Evolutionary conservation across 2,329 filamentous ascomycete genomes (phyloP).

Genomic region (Aspergillus sp.): DNA sequence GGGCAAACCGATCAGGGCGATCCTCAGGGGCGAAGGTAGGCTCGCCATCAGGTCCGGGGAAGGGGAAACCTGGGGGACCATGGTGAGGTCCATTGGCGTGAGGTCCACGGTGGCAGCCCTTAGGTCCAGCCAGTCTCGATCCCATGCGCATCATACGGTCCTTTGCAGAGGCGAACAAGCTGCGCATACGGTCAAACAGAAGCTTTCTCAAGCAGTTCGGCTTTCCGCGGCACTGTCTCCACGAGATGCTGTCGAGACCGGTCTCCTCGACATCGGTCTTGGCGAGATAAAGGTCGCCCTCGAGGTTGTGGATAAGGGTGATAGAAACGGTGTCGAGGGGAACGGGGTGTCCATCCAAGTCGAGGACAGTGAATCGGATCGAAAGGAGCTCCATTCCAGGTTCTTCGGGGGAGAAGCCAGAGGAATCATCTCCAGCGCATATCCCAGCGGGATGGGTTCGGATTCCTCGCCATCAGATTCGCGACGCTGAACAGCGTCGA

Average conservation of each 20-base stretch:
- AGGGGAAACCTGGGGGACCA: neutral
- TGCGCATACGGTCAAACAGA: constrained; percentile 34
- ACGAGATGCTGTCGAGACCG: constrained; percentile 31
- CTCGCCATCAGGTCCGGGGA: constrained; percentile 5
- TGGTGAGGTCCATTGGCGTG: constrained; percentile 6
- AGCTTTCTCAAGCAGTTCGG: constrained; percentile 35
- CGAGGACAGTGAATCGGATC: constrained; percentile 42
- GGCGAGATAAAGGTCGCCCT: constrained; percentile 33
- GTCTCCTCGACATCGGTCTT: constrained; percentile 34
- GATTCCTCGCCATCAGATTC: constrained; percentile 32
- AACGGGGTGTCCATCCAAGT: constrained; percentile 38
- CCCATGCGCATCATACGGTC: constrained; percentile 28
- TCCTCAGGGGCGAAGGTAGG: constrained; percentile 8
- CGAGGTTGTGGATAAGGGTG: constrained; percentile 30
- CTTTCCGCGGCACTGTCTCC: constrained; percentile 39
- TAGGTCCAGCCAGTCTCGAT: constrained; percentile 18
- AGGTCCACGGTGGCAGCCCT: constrained; percentile 28
- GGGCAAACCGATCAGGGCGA: constrained; percentile 10
- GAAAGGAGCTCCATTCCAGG: constrained; percentile 29
- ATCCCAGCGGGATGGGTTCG: constrained; percentile 35
- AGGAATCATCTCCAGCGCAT: constrained; percentile 38
- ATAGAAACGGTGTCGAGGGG: constrained; percentile 41
- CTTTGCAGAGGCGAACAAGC: constrained; percentile 34
- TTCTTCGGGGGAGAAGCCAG: constrained; percentile 24
- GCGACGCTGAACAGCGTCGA: constrained; percentile 30